A percentile compares a stretch with the other conserved stretches of the same genome.
These are phyloP conservation scores for Carex kokanica DNA, from an alignment of 176 grass and related monocot species.

Conservation along the genomic window DNA sequence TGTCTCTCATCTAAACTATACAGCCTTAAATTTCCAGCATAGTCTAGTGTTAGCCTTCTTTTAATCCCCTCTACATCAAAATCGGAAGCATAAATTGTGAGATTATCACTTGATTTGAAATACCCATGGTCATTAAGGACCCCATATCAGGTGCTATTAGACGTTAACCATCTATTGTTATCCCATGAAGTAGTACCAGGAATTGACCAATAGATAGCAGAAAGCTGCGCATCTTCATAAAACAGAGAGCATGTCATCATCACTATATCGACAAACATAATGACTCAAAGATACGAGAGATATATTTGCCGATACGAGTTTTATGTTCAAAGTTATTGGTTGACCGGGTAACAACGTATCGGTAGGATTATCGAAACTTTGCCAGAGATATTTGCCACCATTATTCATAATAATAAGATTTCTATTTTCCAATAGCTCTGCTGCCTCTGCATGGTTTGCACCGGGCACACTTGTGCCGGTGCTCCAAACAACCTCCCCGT, in stretches of 20 bases:
- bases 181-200: constrained; percentile 28
- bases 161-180: constrained; percentile 41
- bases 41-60: constrained; percentile 54
- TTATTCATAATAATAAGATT: constrained; percentile 46
- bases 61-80: not conserved
- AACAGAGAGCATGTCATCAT: constrained; percentile 54
- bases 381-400: constrained; percentile 42
- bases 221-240: constrained; percentile 45
- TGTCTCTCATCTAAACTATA: constrained; percentile 41
- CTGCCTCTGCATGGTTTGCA: too few relatives aligned
- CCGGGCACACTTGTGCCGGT: too few relatives aligned
- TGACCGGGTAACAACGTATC: constrained; percentile 54
- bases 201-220: constrained; percentile 64
- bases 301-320: constrained; percentile 24
- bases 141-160: constrained; percentile 47
- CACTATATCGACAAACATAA: constrained; percentile 50
- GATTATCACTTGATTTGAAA: constrained; percentile 51
- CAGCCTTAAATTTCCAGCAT: constrained; percentile 57
- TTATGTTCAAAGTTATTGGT: constrained; percentile 26
- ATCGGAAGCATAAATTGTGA: constrained; percentile 45
- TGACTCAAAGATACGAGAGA: constrained; percentile 30
- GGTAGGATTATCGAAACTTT: constrained; percentile 53
- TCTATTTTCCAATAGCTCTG: constrained; percentile 34
- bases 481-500: too few relatives aligned
- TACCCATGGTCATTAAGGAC: constrained; percentile 35